Base-by-base conservation (phyloP, 2,329 filamentous ascomycete species). In the Trichoderma gracile region DNA sequence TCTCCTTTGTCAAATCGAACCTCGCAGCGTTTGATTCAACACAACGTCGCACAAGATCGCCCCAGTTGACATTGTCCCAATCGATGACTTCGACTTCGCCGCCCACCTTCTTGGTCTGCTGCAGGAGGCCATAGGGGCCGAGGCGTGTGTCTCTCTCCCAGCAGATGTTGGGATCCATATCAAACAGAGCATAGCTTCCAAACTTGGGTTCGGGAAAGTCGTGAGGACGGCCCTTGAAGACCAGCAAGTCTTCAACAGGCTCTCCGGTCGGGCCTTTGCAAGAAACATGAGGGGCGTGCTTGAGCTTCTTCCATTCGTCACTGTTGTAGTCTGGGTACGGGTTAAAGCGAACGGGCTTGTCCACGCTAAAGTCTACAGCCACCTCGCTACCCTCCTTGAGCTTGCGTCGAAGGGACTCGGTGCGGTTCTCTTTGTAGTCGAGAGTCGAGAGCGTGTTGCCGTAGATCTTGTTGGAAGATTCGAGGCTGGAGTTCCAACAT, bases 281-380 rank as follows among this genome's bases (percentile, higher is more conserved):
- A 2, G 87, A 76, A 6, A 86, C 81, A 70, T 89, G 86, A 61
- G 82, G 74, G 17, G 87, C 89, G 54, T 82, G 80, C 68, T 83
- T 83, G 33, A 77, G 74, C 54, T 78, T 76, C 69, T 80, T 83
- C 88, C 88, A 93, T 15, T 79, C 75, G 3, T 79, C 77, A 57
- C 81, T 83, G 71, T 90, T 89, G 77, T 92, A 91, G 17, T 84
- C 78, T 0, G 90, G 89, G 68, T 92, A 93, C 0, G 90, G 90
- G 65, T 88, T 82, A 75, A 91, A 92, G 21, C 83, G 79, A 62
- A 84, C 79, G 0, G 86, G 83, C 56, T 79, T 76, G 49, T 82
- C 77, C 14, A 76, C 72, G 60, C 72, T 80, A 69, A 81, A 84
- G 42, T 75, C 75, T 30, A 74, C 67, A 54, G 72, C 71, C 9